Evolutionary conservation across 495 filamentous ascomycete genomes (phyloP), one percentile per base, ranked within the genome.

Genomic region (Recurvomyces mirabilis): DNA sequence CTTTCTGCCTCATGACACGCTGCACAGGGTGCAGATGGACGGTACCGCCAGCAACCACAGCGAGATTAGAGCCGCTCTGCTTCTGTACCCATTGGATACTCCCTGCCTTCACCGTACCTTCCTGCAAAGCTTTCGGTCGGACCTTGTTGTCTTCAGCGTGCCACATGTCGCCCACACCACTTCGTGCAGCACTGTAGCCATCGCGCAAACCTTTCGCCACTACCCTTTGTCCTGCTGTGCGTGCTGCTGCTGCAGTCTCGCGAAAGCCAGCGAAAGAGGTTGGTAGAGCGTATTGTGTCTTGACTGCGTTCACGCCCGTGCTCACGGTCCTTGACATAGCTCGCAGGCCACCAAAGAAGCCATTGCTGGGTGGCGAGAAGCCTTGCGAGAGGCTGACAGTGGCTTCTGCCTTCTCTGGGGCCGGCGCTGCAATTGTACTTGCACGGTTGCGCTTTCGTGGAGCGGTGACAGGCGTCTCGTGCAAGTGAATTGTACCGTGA

Each of bases 401-500:
- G 3, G 51, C 12, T 24, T 54, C 38, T 3, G 46, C 34, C 22
- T 49, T 54, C 13, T 45, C 46, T 12, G 39, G 22, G 9, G 44
- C 39, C 9, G 47, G 17, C 1, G 18, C 14, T 12, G 24, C 35
- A n/a, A 15, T 14, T 1, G 38, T 43, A 26, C 1, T 5, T 21
- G 37, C 18, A 6, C 55, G 51, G 21, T 56, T 49, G 42, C 45
- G 34, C 38, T 50, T 44, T 21, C 15, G 32, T 13, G 43, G 33
- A 10, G 32, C 84, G 38, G 74, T 81, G 20, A 76, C 65, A n/a
- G 86, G 84, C 35, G 95, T 65, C 53, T 94, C 83, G 52, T 91
- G 78, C 19, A 93, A 75, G 62, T 98, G 91, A 4, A 94, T 78
- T 1, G 91, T 98, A n/a, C 89, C 85, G 51, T 84, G 81, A 45